phyloP scores from a whole-genome alignment of 441 rosid genomes.

The Arabidopsis hybrid region DNA sequence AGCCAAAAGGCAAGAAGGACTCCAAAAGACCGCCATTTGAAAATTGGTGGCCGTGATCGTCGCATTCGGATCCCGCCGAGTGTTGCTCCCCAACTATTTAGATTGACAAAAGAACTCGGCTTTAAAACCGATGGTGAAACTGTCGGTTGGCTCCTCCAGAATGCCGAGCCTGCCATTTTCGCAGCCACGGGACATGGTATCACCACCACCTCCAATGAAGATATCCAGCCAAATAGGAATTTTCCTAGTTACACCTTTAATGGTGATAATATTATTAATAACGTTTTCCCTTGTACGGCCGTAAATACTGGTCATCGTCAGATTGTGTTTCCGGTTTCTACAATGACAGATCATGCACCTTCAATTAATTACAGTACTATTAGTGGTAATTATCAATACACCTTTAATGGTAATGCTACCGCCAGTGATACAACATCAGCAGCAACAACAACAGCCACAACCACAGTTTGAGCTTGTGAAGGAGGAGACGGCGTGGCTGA shows the following conservation, averaged over 20 bases:
- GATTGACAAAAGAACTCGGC: not conserved
- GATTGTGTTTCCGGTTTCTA: not conserved
- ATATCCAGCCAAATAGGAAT: not conserved
- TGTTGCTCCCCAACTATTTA: not conserved
- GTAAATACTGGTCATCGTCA: not conserved
- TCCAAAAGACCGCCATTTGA: not conserved
- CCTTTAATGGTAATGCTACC: too few species aligned
- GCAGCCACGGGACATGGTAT: not conserved
- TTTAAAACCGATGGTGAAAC: slow-evolving; percentile 17
- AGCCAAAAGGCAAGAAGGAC: not conserved
- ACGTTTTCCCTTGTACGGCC: too few species aligned
- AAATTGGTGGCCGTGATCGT: slow-evolving; percentile 11
- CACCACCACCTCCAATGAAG: not conserved
- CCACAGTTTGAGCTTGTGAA: not conserved
- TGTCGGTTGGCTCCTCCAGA: slow-evolving; percentile 12
- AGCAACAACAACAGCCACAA: not conserved
- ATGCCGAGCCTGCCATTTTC: slow-evolving; percentile 9
- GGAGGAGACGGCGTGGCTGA: not conserved
- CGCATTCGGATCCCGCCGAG: slow-evolving; percentile 10
- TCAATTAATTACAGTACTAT: not conserved
- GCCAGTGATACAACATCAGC: not conserved
- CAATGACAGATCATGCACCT: not conserved
- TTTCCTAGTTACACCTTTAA: not conserved
- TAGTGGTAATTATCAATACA: not conserved
- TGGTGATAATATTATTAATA: not conserved